Evolutionary conservation across 1,284 basidiomycete species (phyloP).

Genomic region (Rhodotorula mucilaginosa): DNA sequence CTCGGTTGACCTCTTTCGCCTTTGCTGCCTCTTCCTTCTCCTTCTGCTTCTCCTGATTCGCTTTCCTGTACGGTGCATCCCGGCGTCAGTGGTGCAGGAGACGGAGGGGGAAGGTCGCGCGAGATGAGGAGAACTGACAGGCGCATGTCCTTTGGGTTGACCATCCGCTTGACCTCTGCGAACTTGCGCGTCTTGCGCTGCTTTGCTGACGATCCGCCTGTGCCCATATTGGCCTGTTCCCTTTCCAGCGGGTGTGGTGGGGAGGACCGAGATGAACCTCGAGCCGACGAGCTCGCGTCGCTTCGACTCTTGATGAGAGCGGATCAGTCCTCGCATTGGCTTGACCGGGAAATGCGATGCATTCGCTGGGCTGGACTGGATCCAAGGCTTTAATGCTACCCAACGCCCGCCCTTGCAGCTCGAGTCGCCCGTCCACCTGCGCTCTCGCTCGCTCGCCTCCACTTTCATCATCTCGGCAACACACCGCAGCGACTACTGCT

Average conservation of each 20-base stretch:
- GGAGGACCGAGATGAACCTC: background rate
- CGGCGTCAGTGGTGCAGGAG: background rate
- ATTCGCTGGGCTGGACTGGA: no score
- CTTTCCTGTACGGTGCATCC: conserved; percentile 49
- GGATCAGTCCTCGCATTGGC: no score
- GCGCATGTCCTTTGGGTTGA: conserved; percentile 91
- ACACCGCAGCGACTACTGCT: no score
- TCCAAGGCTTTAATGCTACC: no score
- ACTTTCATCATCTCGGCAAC: no score
- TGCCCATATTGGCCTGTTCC: conserved; percentile 19
- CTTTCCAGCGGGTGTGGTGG: background rate
- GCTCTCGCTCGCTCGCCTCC: no score
- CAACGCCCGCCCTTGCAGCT: no score
- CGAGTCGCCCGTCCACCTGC: no score
- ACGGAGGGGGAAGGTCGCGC: background rate
- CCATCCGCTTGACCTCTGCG: conserved; percentile 75
- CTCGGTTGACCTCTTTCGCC: conserved; percentile 51
- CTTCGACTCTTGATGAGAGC: background rate
- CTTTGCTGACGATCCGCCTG: conserved; percentile 10
- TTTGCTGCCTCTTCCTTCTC: conserved; percentile 54
- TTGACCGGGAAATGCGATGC: no score
- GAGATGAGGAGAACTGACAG: conserved; percentile 57
- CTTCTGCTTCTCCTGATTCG: conserved; percentile 54
- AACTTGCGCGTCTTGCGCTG: conserved; percentile 40
- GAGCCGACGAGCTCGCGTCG: conserved; percentile 15